Percentiles rank a stretch among this genome's conserved stretches.
Evolutionary conservation across 768 basidiomycete genomes (phyloP).

Genomic region (Ephemerocybe angulata): DNA sequence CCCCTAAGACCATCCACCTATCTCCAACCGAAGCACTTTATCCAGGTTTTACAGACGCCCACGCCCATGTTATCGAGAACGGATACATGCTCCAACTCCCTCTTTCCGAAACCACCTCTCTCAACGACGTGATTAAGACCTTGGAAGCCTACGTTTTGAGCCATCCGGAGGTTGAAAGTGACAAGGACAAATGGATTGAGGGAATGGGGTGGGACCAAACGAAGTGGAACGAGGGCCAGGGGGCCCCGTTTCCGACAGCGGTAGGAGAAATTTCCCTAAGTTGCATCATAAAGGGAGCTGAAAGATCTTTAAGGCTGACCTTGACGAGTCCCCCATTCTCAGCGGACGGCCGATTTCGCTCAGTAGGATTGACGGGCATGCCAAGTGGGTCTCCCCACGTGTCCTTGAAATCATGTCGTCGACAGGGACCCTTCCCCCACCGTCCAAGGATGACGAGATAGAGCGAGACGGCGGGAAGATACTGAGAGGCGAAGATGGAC

Average conservation of each 20-base stretch:
- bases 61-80: slow-evolving; percentile 76
- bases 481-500: slow-evolving; percentile 54
- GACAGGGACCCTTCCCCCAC: slow-evolving; percentile 45
- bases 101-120: slow-evolving; percentile 51
- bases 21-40: not conserved
- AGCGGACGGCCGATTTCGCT: slow-evolving; percentile 69
- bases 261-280: slow-evolving; percentile 42
- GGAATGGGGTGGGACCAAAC: slow-evolving; percentile 97
- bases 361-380: slow-evolving; percentile 78
- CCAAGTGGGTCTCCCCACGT: slow-evolving; percentile 77
- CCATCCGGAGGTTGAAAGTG: slow-evolving; percentile 52
- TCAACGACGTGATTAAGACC: slow-evolving; percentile 59
- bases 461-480: slow-evolving; percentile 64
- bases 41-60: slow-evolving; percentile 51
- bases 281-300: too few relatives aligned
- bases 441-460: slow-evolving; percentile 32
- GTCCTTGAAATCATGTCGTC: slow-evolving; percentile 56
- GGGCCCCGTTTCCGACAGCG: slow-evolving; percentile 63
- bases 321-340: slow-evolving; percentile 67
- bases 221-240: slow-evolving; percentile 45
- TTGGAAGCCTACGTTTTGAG: slow-evolving; percentile 56
- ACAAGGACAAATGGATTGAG: slow-evolving; percentile 66
- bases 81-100: slow-evolving; percentile 68
- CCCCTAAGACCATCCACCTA: not conserved
- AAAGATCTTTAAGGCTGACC: slow-evolving; percentile 50